Evolutionary conservation across 2,329 filamentous ascomycete species (phyloP).

Genomic region (Aspergillus fischeri): DNA sequence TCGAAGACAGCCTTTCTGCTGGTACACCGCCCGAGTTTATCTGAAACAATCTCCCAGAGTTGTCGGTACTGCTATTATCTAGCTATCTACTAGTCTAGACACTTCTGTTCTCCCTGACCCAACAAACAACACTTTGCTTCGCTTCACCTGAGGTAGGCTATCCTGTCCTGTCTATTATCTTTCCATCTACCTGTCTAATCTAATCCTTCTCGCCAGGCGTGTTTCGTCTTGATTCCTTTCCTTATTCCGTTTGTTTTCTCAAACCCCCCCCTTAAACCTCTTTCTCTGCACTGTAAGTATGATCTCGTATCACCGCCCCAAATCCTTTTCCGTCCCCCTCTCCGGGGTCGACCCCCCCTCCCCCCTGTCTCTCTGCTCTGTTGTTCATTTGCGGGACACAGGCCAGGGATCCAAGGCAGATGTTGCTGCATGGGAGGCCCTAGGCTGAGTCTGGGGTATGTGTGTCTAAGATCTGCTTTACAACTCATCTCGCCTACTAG

Average conservation of each 20-base stretch:
- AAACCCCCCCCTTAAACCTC: not conserved
- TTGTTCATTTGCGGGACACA: not conserved
- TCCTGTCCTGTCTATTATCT: not conserved
- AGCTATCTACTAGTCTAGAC: not conserved
- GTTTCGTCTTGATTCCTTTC: not conserved
- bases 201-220: not conserved
- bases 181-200: not conserved
- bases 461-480: not conserved
- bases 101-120: not conserved
- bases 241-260: not conserved
- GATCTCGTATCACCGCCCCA: not conserved
- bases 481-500: not conserved
- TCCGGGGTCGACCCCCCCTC: not conserved
- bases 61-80: no score
- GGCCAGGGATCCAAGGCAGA: not conserved
- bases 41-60: slow-evolving; percentile 5
- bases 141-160: not conserved
- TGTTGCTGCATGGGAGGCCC: not conserved
- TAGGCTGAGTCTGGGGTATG: not conserved
- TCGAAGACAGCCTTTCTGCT: not conserved
- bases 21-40: slow-evolving; percentile 3
- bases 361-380: not conserved
- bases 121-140: not conserved
- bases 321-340: not conserved
- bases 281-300: not conserved